Evolutionary conservation across 495 filamentous ascomycete species (phyloP).

Genomic region (Trichoderma virens): DNA sequence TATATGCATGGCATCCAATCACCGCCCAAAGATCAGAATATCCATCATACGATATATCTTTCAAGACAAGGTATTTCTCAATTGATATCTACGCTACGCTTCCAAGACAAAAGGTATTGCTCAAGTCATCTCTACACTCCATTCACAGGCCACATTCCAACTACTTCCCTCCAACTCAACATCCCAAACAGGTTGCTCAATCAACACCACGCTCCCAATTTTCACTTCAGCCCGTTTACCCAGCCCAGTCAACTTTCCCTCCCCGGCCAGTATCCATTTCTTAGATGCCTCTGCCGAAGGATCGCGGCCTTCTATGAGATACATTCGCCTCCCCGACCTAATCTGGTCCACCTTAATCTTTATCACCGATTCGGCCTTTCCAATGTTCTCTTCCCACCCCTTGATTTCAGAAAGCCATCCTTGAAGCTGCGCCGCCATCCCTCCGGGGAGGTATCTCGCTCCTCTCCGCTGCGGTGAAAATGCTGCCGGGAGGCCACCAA

Average conservation of each 20-base stretch:
- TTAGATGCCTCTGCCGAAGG: not conserved
- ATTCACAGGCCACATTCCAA: conserved; percentile 40
- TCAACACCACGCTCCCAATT: conserved; percentile 26
- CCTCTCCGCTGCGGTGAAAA: conserved; percentile 36
- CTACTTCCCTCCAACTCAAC: conserved; percentile 25
- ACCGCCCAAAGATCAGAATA: not conserved
- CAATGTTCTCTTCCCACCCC: conserved; percentile 18
- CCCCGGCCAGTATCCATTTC: conserved; percentile 31
- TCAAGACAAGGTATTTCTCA: too few relatives aligned
- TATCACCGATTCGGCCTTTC: conserved; percentile 4
- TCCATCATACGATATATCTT: not conserved
- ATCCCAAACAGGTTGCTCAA: conserved; percentile 38
- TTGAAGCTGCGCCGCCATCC: conserved; percentile 35
- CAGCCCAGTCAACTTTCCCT: conserved; percentile 24
- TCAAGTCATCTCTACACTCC: conserved; percentile 19
- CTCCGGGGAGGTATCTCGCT: conserved; percentile 32
- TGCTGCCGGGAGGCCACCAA: conserved; percentile 23
- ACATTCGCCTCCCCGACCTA: conserved; percentile 11
- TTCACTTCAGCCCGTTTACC: conserved; percentile 17
- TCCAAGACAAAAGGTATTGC: not conserved
- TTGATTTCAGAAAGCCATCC: conserved; percentile 41
- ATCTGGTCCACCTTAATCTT: conserved; percentile 22
- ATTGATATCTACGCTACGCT: not conserved
- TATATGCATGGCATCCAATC: conserved; percentile 10
- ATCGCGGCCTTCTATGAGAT: conserved; percentile 14